Evolutionary conservation across 495 filamentous ascomycete genomes (phyloP).

Genomic region (Xylaria acuta): DNA sequence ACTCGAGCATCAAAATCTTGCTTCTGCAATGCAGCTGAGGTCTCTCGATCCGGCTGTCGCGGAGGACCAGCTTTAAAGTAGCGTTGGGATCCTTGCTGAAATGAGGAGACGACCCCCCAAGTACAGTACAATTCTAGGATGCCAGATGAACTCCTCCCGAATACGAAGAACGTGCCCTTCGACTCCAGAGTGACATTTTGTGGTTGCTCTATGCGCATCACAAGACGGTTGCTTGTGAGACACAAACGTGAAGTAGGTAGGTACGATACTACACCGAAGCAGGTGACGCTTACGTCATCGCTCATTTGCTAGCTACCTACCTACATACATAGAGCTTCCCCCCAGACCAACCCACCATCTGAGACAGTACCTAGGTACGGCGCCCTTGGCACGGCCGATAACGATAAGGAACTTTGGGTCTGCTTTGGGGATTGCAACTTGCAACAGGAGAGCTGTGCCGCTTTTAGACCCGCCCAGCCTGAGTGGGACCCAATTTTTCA

Average conservation of each 20-base stretch:
- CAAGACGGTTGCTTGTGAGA: constrained; percentile 2
- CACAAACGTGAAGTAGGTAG: not conserved
- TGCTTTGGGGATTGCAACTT: too few relatives aligned
- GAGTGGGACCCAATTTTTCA: too few relatives aligned
- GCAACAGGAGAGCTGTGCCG: not conserved
- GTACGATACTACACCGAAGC: not conserved
- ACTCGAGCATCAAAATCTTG: not conserved
- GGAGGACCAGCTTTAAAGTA: constrained; percentile 1
- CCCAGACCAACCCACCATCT: too few relatives aligned
- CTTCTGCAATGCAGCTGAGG: not conserved
- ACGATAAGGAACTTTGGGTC: constrained; percentile 14
- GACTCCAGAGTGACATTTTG: not conserved
- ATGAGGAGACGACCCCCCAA: not conserved
- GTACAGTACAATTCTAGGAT: not conserved
- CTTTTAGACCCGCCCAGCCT: not conserved
- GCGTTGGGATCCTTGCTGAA: not conserved
- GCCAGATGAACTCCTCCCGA: not conserved
- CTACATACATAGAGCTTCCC: too few relatives aligned
- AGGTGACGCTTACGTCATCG: constrained; percentile 17
- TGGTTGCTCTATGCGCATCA: constrained; percentile 7
- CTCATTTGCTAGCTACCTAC: not conserved
- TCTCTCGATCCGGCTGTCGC: constrained; percentile 2
- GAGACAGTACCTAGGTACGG: too few relatives aligned
- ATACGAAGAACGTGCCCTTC: not conserved
- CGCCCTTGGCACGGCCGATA: not conserved